A percentile compares a stretch with the other conserved stretches of the same genome.
Conservation (phyloP, 73 alveolate genomes). For the Breviolum minutum region DNA sequence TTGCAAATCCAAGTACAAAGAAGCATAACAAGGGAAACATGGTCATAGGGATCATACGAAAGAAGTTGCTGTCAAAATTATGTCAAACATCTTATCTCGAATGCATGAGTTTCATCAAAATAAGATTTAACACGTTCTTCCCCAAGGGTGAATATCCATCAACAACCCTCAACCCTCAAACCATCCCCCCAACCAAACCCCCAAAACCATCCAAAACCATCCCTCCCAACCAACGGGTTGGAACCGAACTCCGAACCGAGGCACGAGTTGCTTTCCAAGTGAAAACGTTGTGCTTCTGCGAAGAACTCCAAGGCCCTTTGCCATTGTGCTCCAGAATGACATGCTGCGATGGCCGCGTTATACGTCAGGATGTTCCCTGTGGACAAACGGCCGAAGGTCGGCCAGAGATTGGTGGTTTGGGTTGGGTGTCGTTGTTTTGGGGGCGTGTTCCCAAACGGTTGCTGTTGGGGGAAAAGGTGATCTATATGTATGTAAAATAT, state of each 20-base stretch:
- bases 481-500: too few relatives aligned
- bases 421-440: background rate
- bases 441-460: background rate
- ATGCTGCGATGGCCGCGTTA: conserved; percentile 34
- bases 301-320: conserved; percentile 4
- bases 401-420: background rate
- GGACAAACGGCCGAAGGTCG: background rate
- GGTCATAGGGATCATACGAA: background rate
- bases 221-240: background rate
- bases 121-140: too few relatives aligned
- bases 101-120: background rate
- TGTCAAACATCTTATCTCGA: background rate
- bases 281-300: background rate
- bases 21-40: background rate
- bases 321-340: conserved; percentile 18
- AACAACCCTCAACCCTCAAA: too few relatives aligned
- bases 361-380: conserved; percentile 23
- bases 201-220: too few relatives aligned
- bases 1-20: background rate
- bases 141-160: too few relatives aligned
- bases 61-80: background rate
- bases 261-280: conserved; percentile 1
- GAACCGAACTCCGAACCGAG: background rate
- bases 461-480: too few relatives aligned
- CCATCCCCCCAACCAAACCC: too few relatives aligned